Evolutionary conservation across 73 alveolate species (phyloP).

Genomic region (Symbiodinium pilosum): DNA sequence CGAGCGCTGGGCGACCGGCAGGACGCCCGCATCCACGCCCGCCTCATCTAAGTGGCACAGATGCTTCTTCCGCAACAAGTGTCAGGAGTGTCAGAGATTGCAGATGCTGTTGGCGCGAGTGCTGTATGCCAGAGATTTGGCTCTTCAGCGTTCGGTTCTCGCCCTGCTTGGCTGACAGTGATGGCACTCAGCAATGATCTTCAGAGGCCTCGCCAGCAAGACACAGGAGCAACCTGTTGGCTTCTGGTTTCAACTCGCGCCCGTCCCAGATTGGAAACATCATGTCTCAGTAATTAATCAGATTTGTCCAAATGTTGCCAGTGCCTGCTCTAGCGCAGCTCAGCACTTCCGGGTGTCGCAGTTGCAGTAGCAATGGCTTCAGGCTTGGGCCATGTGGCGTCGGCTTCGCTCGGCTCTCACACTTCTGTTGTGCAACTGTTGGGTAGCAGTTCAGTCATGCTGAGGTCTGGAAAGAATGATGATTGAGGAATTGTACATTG

Average conservation of each 20-base stretch:
- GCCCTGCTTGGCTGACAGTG: too few relatives aligned
- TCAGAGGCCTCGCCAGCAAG: not conserved
- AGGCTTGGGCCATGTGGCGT: conserved; percentile 68
- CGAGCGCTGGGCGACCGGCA: not conserved
- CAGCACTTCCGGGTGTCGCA: not conserved
- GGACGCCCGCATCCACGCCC: not conserved
- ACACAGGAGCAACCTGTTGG: not conserved
- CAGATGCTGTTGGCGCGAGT: not conserved
- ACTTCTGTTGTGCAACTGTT: too few relatives aligned
- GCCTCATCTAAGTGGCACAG: not conserved
- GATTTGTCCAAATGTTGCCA: not conserved
- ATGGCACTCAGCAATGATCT: not conserved
- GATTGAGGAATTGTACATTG: not conserved
- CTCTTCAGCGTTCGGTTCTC: not conserved
- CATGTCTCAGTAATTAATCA: not conserved
- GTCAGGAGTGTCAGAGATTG: conserved; percentile 36
- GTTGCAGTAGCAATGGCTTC: not conserved
- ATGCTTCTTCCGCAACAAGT: too few relatives aligned
- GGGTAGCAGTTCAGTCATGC: not conserved
- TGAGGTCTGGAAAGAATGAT: not conserved
- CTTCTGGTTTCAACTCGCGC: not conserved
- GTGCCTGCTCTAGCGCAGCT: not conserved
- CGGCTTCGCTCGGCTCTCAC: conserved; percentile 50
- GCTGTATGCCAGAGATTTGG: conserved; percentile 38
- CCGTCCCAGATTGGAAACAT: not conserved